Conservation (phyloP, 1,284 basidiomycete genomes). For the Sparassis latifolia region DNA sequence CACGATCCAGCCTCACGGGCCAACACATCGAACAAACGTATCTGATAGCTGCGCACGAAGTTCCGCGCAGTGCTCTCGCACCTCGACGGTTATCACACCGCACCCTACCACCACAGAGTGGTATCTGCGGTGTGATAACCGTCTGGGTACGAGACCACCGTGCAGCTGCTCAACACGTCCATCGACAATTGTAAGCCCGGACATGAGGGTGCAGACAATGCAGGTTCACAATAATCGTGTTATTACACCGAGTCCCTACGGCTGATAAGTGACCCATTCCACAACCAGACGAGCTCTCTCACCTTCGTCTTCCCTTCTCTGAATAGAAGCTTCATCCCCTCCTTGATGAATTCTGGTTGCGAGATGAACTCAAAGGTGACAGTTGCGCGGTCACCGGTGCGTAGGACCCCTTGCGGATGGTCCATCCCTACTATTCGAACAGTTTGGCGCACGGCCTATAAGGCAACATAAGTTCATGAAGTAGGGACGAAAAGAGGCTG, state of each 20-base stretch:
- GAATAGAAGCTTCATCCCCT: conserved; percentile 87
- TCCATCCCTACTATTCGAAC: conserved; percentile 87
- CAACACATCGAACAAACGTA: not conserved
- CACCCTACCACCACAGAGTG: no score
- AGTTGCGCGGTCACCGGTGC: conserved; percentile 86
- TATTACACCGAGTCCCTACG: conserved; percentile 31
- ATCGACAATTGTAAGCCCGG: no score
- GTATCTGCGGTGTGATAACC: no score
- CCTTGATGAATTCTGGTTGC: conserved; percentile 86
- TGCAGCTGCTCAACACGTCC: no score
- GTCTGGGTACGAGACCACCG: no score
- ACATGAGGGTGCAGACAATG: not conserved
- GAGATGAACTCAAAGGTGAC: conserved; percentile 90
- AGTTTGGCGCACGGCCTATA: conserved; percentile 80
- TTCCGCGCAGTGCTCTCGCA: not conserved
- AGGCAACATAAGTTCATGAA: conserved; percentile 1
- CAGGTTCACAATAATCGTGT: conserved; percentile 26
- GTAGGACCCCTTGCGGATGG: conserved; percentile 78
- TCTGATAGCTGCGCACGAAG: not conserved
- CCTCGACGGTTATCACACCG: not conserved
- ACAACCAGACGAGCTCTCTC: not conserved
- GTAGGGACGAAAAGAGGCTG: conserved; percentile 3
- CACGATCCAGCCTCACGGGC: no score
- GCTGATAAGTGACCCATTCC: not conserved
- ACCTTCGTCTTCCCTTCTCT: conserved; percentile 93